Conservation (phyloP, 257 asterid genomes). For the Euphrasia confusa region DNA sequence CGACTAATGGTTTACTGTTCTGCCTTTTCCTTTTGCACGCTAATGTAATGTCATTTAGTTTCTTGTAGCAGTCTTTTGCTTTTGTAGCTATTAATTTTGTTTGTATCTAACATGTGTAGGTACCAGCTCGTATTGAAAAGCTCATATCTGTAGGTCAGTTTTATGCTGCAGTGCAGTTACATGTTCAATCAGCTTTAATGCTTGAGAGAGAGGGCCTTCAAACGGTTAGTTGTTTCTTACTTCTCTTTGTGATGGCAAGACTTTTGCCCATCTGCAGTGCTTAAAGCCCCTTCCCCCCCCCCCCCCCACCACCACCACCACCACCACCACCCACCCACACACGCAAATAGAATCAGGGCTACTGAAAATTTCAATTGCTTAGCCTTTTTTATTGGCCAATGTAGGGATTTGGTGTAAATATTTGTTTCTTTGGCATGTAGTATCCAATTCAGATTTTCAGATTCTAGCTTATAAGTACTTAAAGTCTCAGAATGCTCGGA, state of each 20-base stretch:
- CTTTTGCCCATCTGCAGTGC: conserved; percentile 14
- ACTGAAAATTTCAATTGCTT: conserved; percentile 21
- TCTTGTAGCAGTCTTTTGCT: conserved; percentile 22
- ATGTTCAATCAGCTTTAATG: conserved; percentile 88
- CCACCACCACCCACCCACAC: too few species aligned
- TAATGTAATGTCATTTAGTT: conserved; percentile 5
- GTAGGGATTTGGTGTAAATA: conserved; percentile 11
- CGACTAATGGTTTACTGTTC: conserved; percentile 13
- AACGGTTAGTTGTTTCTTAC: conserved; percentile 55
- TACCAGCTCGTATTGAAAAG: conserved; percentile 95
- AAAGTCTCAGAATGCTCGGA: conserved; percentile 7
- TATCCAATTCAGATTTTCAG: conserved; percentile 22
- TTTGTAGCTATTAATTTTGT: conserved; percentile 23
- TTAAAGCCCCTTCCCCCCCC: not conserved
- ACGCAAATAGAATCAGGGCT: not conserved
- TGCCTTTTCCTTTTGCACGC: conserved; percentile 13
- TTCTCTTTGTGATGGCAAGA: conserved; percentile 11
- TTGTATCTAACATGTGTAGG: conserved; percentile 44
- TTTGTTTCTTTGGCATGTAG: conserved; percentile 11
- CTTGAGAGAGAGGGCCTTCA: conserved; percentile 98
- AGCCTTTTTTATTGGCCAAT: conserved; percentile 20
- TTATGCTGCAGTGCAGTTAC: conserved; percentile 94
- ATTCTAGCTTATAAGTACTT: conserved; percentile 7
- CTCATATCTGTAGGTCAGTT: conserved; percentile 85
- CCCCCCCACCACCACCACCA: too few species aligned